A percentile compares a stretch with the other conserved stretches of the same genome.
These are phyloP conservation scores for Bromus sterilis DNA, from an alignment of 176 grass and related monocot genomes.

Conservation along the genomic window DNA sequence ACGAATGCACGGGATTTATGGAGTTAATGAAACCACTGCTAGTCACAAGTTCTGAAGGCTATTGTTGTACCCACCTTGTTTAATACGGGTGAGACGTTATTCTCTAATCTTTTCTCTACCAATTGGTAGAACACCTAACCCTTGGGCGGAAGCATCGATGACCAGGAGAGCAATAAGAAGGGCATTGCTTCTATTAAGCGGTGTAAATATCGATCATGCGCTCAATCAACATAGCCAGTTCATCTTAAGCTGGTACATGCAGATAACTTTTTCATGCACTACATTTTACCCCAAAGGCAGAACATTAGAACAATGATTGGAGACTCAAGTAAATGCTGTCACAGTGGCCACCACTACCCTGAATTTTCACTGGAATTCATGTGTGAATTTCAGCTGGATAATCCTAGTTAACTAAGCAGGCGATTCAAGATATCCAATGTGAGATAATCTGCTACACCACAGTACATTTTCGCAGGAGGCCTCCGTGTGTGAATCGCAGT, in stretches of 20 bases:
- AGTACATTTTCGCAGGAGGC: not conserved
- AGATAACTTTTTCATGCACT: not conserved
- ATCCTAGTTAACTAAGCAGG: not conserved
- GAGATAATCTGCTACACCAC: not conserved
- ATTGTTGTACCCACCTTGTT: no score
- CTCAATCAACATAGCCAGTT: not conserved
- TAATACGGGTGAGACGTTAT: no score
- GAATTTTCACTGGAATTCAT: not conserved
- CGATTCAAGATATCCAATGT: not conserved
- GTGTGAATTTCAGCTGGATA: not conserved
- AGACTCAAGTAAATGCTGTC: not conserved
- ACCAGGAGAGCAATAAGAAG: not conserved
- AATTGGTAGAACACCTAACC: not conserved
- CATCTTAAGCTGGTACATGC: not conserved
- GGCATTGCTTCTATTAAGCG: not conserved
- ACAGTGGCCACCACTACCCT: not conserved
- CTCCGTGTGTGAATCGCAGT: not conserved
- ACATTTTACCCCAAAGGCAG: not conserved
- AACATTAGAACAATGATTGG: not conserved
- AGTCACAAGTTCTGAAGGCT: no score
- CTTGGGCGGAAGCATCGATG: not conserved
- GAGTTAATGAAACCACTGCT: no score
- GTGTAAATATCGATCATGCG: not conserved
- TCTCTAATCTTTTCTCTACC: not conserved
- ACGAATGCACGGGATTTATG: no score